Base-by-base conservation (phyloP, 2,329 filamentous ascomycete species). In the Chrysosphaeria jannelii region DNA sequence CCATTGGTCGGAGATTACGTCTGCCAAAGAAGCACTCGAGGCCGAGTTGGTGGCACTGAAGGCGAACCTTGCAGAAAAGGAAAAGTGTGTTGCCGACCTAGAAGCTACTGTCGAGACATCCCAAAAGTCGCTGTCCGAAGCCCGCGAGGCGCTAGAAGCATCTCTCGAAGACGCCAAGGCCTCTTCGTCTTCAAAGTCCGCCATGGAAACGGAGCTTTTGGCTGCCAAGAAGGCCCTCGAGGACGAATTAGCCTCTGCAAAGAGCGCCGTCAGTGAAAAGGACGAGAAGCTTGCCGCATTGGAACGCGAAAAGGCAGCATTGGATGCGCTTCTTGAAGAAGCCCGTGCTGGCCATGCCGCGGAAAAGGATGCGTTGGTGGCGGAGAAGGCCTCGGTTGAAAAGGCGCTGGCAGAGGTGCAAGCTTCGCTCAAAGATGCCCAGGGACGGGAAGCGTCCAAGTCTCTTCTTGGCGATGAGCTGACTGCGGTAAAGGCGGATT, bases 11-110 rank as follows among this genome's bases (percentile, higher is more conserved):
- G 39, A 42, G 4, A 35, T 56, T 5, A 47, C 53, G 34, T 39
- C 43, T 13, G 45, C 48, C 8, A 49, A 46, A 31, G 40, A 61
- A 14, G 39, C 48, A n/a, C 42, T 65, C 3, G 54, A 64, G 33
- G 43, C 44, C 10, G 47, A 62, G 24, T 45, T 60, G 20, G 44
- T 46, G 3, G 50, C 53, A 27, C 44, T 62, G 19, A 54, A 50
- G 36, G 35, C 42, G 10, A 49, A 50, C 35, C 39, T 52, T 2
- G 47, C 52, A 19, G 37, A 43, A 13, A 46, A 54, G 4, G 49
- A 56, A 32, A 41, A 51, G 35, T n/a, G n/a, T n/a, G n/a, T n/a
- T n/a, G n/a, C n/a, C n/a, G n/a, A n/a, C n/a, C n/a, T n/a, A n/a
- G n/a, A n/a, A n/a, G 45, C 48, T 6, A 41, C 47, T 5, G n/a